Conservation (phyloP, 176 grass and related monocot species). For the Musa beccarii region DNA sequence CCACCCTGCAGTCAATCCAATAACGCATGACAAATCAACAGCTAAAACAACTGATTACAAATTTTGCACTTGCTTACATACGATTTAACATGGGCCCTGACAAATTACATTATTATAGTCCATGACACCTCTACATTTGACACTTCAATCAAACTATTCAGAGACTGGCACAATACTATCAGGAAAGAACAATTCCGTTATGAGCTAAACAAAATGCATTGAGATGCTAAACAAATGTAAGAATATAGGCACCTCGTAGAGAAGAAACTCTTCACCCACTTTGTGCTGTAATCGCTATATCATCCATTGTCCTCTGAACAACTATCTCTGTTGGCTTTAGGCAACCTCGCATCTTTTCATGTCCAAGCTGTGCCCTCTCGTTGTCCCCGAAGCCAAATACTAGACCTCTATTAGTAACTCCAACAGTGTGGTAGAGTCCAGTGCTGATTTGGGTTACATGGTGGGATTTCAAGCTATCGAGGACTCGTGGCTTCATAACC, state of each 20-base stretch:
- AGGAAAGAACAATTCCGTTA: background rate
- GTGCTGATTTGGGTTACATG: conserved; percentile 89
- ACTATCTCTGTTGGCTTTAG: conserved; percentile 91
- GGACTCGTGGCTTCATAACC: conserved; percentile 62
- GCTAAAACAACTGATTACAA: background rate
- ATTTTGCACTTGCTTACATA: background rate
- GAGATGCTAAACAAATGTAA: background rate
- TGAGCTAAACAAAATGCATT: background rate
- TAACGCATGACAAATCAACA: background rate
- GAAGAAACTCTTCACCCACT: conserved; percentile 27
- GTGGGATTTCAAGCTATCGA: conserved; percentile 62
- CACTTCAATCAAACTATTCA: background rate
- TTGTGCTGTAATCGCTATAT: conserved; percentile 62
- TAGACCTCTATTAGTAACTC: conserved; percentile 70
- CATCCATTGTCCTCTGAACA: conserved; percentile 61
- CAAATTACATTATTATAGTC: too few relatives aligned
- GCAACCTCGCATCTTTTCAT: conserved; percentile 68
- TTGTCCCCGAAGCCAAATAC: conserved; percentile 98
- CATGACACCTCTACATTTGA: too few relatives aligned
- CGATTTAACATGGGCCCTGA: too few relatives aligned
- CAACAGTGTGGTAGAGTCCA: conserved; percentile 91
- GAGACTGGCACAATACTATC: background rate
- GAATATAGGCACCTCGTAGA: too few relatives aligned
- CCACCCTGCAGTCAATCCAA: too few relatives aligned
- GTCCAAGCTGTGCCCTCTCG: conserved; percentile 88